These are phyloP conservation scores for Patellifolia procumbens DNA, from an alignment of 179 eudicot species.

Conservation along the genomic window DNA sequence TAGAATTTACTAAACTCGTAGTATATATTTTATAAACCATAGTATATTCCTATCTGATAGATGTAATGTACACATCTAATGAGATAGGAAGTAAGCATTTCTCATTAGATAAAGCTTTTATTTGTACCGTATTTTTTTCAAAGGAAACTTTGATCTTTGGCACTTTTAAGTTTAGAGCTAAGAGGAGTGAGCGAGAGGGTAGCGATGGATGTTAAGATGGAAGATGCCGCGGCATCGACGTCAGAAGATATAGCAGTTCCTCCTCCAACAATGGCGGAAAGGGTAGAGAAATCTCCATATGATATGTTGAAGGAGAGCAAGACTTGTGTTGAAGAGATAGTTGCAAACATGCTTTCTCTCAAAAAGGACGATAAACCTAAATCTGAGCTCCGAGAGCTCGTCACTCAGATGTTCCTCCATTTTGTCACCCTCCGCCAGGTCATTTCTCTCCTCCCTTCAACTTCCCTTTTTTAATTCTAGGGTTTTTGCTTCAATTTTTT, in stretches of 20 bases:
- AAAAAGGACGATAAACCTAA: constrained; percentile 57
- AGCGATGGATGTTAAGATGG: constrained; percentile 33
- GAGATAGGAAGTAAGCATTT: no score
- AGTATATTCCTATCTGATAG: no score
- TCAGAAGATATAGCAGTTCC: neutral
- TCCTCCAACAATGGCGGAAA: neutral
- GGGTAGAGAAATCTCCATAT: constrained; percentile 43
- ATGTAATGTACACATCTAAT: no score
- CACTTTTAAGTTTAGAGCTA: no score
- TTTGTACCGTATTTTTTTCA: no score
- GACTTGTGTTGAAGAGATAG: constrained; percentile 63
- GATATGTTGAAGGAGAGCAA: constrained; percentile 58
- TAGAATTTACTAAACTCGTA: no score
- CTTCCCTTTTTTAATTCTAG: neutral
- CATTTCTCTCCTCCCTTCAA: neutral
- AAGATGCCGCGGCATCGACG: constrained; percentile 18
- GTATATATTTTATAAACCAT: no score
- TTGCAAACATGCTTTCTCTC: constrained; percentile 64
- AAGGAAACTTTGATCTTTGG: no score
- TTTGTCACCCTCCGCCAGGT: constrained; percentile 93
- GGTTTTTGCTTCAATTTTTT: neutral
- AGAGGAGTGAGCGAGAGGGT: neutral
- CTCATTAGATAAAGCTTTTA: no score
- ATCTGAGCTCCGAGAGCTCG: constrained; percentile 63
- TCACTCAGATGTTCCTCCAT: constrained; percentile 74